Conservation (phyloP, 768 basidiomycete genomes). For the Leucogyrophana mollusca region DNA sequence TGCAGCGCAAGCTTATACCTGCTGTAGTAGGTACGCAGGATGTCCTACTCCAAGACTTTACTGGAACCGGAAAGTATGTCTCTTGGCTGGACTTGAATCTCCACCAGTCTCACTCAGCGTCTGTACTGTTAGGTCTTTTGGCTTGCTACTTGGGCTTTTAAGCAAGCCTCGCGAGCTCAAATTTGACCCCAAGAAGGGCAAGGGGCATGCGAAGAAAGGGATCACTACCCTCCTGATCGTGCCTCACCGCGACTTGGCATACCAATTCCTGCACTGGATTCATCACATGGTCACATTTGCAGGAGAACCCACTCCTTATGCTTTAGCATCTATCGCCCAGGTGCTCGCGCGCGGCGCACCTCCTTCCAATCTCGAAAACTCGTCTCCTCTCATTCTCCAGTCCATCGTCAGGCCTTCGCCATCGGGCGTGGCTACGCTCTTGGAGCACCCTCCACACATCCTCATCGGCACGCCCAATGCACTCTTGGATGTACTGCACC, state of each 20-base stretch:
- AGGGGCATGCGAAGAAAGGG: constrained; percentile 20
- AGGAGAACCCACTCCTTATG: constrained; percentile 27
- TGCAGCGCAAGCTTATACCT: constrained; percentile 60
- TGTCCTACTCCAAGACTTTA: constrained; percentile 64
- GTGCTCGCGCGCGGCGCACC: constrained; percentile 57
- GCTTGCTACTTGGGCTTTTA: constrained; percentile 62
- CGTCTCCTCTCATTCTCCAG: constrained; percentile 23
- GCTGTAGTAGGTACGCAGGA: constrained; percentile 57
- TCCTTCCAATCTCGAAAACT: constrained; percentile 25
- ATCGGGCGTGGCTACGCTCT: constrained; percentile 37
- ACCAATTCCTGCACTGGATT: constrained; percentile 68
- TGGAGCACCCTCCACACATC: constrained; percentile 55
- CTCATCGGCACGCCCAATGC: constrained; percentile 75
- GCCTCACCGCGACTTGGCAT: constrained; percentile 71
- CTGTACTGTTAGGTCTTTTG: constrained; percentile 58
- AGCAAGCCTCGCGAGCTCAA: constrained; percentile 45
- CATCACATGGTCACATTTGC: constrained; percentile 41
- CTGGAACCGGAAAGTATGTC: constrained; percentile 80
- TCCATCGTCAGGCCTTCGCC: constrained; percentile 22
- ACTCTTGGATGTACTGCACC: constrained; percentile 51
- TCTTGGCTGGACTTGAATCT: neutral
- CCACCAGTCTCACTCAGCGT: constrained; percentile 3
- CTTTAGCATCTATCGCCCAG: constrained; percentile 50
- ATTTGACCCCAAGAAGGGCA: constrained; percentile 15
- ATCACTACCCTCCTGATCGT: constrained; percentile 64